Conservation (phyloP, 768 basidiomycete genomes). For the Mrakia frigida region DNA sequence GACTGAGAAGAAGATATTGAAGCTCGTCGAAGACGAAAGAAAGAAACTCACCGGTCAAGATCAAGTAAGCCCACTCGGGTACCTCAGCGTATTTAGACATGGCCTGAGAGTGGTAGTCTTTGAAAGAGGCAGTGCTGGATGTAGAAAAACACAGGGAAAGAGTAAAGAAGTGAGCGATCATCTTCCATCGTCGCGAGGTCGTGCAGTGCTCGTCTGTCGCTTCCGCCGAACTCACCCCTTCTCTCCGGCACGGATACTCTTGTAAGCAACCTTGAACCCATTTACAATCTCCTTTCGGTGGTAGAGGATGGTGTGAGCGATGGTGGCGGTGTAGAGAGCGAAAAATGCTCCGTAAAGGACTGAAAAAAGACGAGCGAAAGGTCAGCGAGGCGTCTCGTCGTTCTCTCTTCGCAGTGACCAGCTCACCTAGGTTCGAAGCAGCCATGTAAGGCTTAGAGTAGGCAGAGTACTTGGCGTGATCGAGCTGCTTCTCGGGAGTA, state of each 20-base stretch:
- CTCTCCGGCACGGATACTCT: conserved; percentile 30
- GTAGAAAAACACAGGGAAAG: neutral
- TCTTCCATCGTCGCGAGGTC: too few relatives aligned
- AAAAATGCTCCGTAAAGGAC: conserved; percentile 43
- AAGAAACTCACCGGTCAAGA: conserved; percentile 15
- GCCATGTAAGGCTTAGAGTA: conserved; percentile 49
- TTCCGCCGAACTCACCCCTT: conserved; percentile 1
- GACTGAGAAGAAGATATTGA: too few relatives aligned
- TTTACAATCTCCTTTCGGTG: conserved; percentile 56
- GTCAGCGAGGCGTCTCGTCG: neutral
- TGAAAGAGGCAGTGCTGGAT: conserved; percentile 16
- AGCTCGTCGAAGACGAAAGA: conserved; percentile 5
- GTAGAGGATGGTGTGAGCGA: conserved; percentile 51
- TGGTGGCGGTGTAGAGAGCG: conserved; percentile 40
- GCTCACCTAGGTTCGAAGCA: conserved; percentile 44
- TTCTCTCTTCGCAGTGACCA: neutral
- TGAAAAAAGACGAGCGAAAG: neutral
- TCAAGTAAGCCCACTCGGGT: conserved; percentile 24
- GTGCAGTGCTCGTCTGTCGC: too few relatives aligned
- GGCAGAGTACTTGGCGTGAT: conserved; percentile 49
- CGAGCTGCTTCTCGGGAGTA: conserved; percentile 36
- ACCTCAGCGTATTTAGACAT: conserved; percentile 30
- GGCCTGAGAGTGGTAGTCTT: conserved; percentile 33
- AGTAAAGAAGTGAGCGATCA: neutral
- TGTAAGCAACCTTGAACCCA: conserved; percentile 45